Evolutionary conservation across 139 green algal species (phyloP), one percentile per base, ranked within the genome.

Genomic region (Coccomyxa sp.): DNA sequence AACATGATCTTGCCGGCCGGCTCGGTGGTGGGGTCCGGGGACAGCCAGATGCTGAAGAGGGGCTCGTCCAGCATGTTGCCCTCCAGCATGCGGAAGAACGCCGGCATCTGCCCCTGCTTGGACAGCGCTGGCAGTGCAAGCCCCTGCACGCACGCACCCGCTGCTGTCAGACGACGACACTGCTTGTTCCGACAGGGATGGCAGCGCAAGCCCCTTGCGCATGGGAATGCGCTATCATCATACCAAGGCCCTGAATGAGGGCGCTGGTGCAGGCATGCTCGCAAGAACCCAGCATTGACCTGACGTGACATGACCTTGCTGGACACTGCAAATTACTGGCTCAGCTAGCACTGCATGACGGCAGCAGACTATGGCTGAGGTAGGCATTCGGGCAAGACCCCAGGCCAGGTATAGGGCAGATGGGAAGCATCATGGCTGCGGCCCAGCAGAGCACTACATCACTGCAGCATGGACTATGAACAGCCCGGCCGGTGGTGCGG

Each of bases 61-160:
- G 64, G 64, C 64, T 34, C 64, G 7, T 71, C 64, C 64, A 71
- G 64, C 6, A 71, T 31, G 64, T 29, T 29, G 29, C 29, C n/a
- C 64, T 71, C 64, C 64, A 71, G 29, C 64, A 71, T 71, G 64
- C 64, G 64, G 64, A 71, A 71, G 64, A 71, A 71, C 35, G 64
- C 64, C 64, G 64, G 64, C 64, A 36, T 10, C 29, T 36, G 29
- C 29, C 64, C 64, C 64, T 71, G 29, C 64, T 71, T 71, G 64
- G 24, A 18, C 64, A 71, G 64, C 7, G 64, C 64, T 10, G 64
- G 64, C 64, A 71, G 27, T 1, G 64, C 64, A 22, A 71, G 64
- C 29, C 64, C 64, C 64, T 71, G 64, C 64, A 36, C 7, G 14
- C 44, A 58, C 44, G 10, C 12, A 58, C 14, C 44, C 14, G 44